phyloP scores from a whole-genome alignment of 2,329 filamentous ascomycete genomes.

The Fusarium staphyleae region DNA sequence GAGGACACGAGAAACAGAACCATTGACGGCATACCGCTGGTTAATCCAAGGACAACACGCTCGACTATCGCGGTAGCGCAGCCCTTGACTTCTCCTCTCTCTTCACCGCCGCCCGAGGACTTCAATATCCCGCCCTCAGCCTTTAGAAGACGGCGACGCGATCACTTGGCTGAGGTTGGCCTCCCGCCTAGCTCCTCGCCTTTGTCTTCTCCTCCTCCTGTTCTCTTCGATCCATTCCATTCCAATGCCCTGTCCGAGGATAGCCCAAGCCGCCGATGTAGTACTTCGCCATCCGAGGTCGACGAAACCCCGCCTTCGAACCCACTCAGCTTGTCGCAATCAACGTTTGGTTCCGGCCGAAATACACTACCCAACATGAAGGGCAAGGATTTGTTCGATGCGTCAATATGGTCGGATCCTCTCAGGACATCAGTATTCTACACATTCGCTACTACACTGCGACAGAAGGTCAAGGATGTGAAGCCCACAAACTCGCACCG shows the following conservation, averaged over 20 bases:
- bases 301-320: slow-evolving; percentile 55
- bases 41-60: slow-evolving; percentile 31
- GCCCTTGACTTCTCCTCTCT: slow-evolving; percentile 47
- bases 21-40: slow-evolving; percentile 12
- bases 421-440: slow-evolving; percentile 75
- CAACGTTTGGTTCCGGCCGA: slow-evolving; percentile 42
- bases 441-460: slow-evolving; percentile 72
- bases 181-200: slow-evolving; percentile 57
- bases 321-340: slow-evolving; percentile 49
- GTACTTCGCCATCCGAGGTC: slow-evolving; percentile 53
- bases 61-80: slow-evolving; percentile 32
- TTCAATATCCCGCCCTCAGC: slow-evolving; percentile 38
- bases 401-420: slow-evolving; percentile 73
- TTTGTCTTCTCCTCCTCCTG: slow-evolving; percentile 62
- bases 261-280: slow-evolving; percentile 48
- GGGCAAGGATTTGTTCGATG: slow-evolving; percentile 75
- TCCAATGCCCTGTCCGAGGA: slow-evolving; percentile 47
- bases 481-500: slow-evolving; percentile 70
- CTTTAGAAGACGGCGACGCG: slow-evolving; percentile 34
- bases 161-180: slow-evolving; percentile 31
- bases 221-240: slow-evolving; percentile 60
- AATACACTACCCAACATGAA: slow-evolving; percentile 66
- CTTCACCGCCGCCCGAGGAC: slow-evolving; percentile 48
- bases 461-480: slow-evolving; percentile 69
- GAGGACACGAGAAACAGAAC: slow-evolving; percentile 3